Evolutionary conservation across 352 stramenopile genomes (phyloP), one percentile per base, ranked within the genome.

Genomic region (Peronospora belbahrii): DNA sequence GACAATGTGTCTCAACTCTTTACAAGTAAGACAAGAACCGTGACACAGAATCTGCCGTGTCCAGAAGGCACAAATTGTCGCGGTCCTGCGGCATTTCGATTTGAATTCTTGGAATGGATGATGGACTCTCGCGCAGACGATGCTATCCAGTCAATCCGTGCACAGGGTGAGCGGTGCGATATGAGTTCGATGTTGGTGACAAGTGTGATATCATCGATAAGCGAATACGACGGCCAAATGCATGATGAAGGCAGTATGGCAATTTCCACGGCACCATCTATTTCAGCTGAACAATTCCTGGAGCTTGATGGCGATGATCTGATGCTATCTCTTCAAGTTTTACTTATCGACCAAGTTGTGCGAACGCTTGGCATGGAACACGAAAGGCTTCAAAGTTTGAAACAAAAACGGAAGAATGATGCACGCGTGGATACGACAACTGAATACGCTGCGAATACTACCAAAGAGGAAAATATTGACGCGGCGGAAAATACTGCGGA

Each of bases 31-130:
- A 52, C 70, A 17, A 71, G 80, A 25, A 70, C 74, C 0, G 65
- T 92, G 14, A 89, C 71, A 6, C 73, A 86, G 44, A 88, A 62
- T 43, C 67, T 84, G 27, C 34, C 72, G 3, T 94, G 83, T 22
- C 41, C 70, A 3, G 74, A 88, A 64, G 78, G 74, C n/a, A 65
- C 69, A 14, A 86, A 77, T 32, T 94, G 83, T 37, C 65, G 70
- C 9, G 70, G 64, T 9, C 72, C 83, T 10, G 77, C 70, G 2
- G 60, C 63, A 11, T 88, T 90, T 42, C 74, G 72, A 14, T 87
- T 94, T 41, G 83, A 92, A 43, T 94, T 88, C 19, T 65, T 80
- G 6, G 83, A 94, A 52, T 90, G 83, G 80, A 67, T 75, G 20
- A 81, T 88, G 17, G 78, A 92, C 55, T 70, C 71, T 2, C 50